Percentiles rank a stretch among this genome's conserved stretches.
Conservation (phyloP, 202 grass and related monocot species). For the Brachypodium distachyon region DNA sequence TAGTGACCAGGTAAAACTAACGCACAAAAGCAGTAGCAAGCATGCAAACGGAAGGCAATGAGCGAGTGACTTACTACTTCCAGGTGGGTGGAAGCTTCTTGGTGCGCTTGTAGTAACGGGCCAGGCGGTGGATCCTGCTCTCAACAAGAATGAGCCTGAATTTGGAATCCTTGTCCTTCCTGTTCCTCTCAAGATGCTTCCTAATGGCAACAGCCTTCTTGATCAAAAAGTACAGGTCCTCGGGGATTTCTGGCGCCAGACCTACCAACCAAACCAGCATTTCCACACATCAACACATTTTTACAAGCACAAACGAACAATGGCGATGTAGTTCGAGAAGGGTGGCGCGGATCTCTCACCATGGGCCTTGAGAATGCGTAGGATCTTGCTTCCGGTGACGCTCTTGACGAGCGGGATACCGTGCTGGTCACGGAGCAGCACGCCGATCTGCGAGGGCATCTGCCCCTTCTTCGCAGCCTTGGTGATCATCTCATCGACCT, state of each 20-base stretch:
- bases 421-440: constrained; percentile 60
- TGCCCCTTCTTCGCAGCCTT: constrained; percentile 55
- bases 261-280: neutral
- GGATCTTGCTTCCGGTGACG: constrained; percentile 67
- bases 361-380: constrained; percentile 67
- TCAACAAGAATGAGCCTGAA: constrained; percentile 78
- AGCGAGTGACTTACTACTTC: constrained; percentile 45
- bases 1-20: neutral
- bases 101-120: constrained; percentile 72
- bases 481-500: constrained; percentile 61
- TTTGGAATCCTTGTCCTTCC: constrained; percentile 80
- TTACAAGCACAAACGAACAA: neutral
- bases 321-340: neutral
- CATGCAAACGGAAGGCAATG: too few species aligned
- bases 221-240: constrained; percentile 63
- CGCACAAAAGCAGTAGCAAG: too few species aligned
- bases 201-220: constrained; percentile 79
- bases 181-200: constrained; percentile 80
- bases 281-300: neutral
- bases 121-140: constrained; percentile 67
- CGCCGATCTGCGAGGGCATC: constrained; percentile 65
- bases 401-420: constrained; percentile 58
- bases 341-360: constrained; percentile 31
- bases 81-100: constrained; percentile 71
- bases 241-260: constrained; percentile 51